Percentiles rank a stretch among this genome's conserved stretches.
phyloP scores from a whole-genome alignment of 2,329 filamentous ascomycete genomes.

The Chaetomiaceae sp. region DNA sequence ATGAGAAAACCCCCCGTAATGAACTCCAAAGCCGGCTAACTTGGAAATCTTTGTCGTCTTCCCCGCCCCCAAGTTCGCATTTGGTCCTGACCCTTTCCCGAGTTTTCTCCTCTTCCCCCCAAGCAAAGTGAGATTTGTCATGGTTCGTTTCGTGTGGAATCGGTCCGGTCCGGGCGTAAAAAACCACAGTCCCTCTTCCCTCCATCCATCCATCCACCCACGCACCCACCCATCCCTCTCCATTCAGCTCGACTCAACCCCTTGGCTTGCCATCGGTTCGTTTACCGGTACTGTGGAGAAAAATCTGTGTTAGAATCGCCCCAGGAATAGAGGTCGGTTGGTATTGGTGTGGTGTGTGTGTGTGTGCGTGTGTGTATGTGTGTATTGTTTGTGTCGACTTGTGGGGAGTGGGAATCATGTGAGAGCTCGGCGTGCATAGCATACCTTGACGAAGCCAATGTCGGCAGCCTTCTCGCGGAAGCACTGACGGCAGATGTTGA shows the following conservation, averaged over 20 bases:
- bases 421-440: too few species aligned
- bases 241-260: not conserved
- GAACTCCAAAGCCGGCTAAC: slow-evolving; percentile 15
- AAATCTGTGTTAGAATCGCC: slow-evolving; percentile 8
- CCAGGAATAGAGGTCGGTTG: too few species aligned
- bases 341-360: not conserved
- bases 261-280: slow-evolving; percentile 1
- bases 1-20: slow-evolving; percentile 1
- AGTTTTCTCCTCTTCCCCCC: not conserved
- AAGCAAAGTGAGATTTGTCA: not conserved
- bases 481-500: slow-evolving; percentile 81
- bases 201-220: not conserved
- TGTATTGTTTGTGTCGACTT: too few species aligned
- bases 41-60: not conserved
- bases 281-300: slow-evolving; percentile 24
- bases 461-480: slow-evolving; percentile 70
- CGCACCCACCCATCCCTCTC: not conserved
- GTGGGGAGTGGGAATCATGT: too few species aligned
- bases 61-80: not conserved
- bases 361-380: too few species aligned
- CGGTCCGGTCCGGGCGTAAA: not conserved
- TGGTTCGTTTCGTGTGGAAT: slow-evolving; percentile 6
- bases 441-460: slow-evolving; percentile 70
- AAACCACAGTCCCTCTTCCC: not conserved
- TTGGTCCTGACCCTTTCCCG: not conserved